Base-by-base conservation (phyloP, 1,284 basidiomycete genomes). In the Chalciporus sp. region DNA sequence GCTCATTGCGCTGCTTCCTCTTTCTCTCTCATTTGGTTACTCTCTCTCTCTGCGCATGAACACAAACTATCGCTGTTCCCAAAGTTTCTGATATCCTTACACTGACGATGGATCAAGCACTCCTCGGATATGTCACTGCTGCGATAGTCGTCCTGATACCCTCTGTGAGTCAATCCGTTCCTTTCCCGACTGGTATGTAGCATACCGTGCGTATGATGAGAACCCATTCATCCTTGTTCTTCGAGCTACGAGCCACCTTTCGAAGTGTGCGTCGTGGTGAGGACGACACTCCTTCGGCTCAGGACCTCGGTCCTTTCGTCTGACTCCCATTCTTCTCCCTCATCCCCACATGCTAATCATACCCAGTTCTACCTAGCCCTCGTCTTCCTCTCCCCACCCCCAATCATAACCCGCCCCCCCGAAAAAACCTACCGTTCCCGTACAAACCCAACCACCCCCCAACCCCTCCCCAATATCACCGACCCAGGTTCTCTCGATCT, bases 181-280 rank as follows among this genome's bases (percentile, higher is more conserved):
- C 31, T 29, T 19, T 17, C 46, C 26, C 7, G 26, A 8, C 37
- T 23, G 37, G 19, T n/a, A 23, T 39, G 35, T 17, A 9, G 26
- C 40, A 29, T 33, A 23, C 6, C 23, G 23, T 46, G 35, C 49
- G 40, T 56, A 70, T 73, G 88, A 90, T 90, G 88, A 89, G 63
- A 70, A 69, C 78, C 76, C 75, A 54, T 71, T 81, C 89, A 92
- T 92, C 88, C 89, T 92, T 92, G 88, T 92, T 91, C 88, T 90
- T 87, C 76, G 88, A 92, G 84, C 75, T 68, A 65, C 73, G 84
- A 85, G 88, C 77, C 68, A 57, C 71, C 68, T 67, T 63, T 61
- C 47, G 56, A 62, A 72, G 58, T 68, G 71, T 64, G 80, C 86
- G 88, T 81, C 76, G 75, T 69, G 74, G 74, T 77, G 71, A 80